These are phyloP conservation scores for Yamadazyma insecticola DNA, from an alignment of 805 yeast genomes.

Conservation along the genomic window DNA sequence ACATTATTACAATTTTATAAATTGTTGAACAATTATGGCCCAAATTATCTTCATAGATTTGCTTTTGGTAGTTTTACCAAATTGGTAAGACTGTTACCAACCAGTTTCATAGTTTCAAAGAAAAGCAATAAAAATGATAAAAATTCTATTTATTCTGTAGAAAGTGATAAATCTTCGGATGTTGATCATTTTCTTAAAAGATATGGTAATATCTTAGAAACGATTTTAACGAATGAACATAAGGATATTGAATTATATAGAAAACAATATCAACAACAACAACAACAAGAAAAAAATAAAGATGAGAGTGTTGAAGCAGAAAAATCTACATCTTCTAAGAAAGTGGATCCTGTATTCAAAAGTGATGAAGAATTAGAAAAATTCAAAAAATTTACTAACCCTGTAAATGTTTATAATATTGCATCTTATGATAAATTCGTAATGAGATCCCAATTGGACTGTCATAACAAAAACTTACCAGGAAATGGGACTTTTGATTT, in stretches of 20 bases:
- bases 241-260: slow-evolving; percentile 39
- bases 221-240: slow-evolving; percentile 59
- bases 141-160: slow-evolving; percentile 52
- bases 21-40: slow-evolving; percentile 46
- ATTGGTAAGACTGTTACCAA: slow-evolving; percentile 43
- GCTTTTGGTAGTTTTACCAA: slow-evolving; percentile 39
- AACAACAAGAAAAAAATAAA: not conserved
- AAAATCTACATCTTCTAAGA: too few relatives aligned
- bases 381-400: slow-evolving; percentile 13
- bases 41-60: slow-evolving; percentile 18
- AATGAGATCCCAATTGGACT: slow-evolving; percentile 89
- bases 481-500: slow-evolving; percentile 91
- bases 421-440: slow-evolving; percentile 63
- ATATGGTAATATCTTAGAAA: slow-evolving; percentile 78
- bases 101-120: slow-evolving; percentile 44
- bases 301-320: not conserved
- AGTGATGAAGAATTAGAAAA: slow-evolving; percentile 14
- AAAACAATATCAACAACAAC: not conserved
- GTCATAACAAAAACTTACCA: slow-evolving; percentile 70
- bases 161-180: slow-evolving; percentile 64
- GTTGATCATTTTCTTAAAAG: slow-evolving; percentile 63
- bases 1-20: slow-evolving; percentile 70
- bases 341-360: not conserved
- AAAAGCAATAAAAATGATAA: slow-evolving; percentile 25
- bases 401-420: slow-evolving; percentile 57